Percentiles rank a stretch among this genome's conserved stretches.
Conservation (phyloP, 768 basidiomycete species). For the Calocybe cyanea region DNA sequence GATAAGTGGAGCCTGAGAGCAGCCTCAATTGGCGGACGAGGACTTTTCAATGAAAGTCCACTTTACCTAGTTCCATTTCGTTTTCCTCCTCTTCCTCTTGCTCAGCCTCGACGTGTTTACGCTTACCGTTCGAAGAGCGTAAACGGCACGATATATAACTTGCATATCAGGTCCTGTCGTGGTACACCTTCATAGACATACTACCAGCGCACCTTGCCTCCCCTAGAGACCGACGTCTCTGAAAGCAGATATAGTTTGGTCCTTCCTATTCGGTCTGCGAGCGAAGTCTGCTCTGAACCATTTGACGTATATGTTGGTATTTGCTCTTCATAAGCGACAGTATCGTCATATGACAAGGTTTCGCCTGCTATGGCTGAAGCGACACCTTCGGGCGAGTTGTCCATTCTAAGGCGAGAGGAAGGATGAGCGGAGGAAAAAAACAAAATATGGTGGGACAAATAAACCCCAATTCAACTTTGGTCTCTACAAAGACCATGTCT, state of each 20-base stretch:
- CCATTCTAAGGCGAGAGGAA: constrained; percentile 35
- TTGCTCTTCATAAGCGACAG: constrained; percentile 56
- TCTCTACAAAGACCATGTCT: constrained; percentile 28
- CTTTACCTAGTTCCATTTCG: constrained; percentile 32
- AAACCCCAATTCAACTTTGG: constrained; percentile 7
- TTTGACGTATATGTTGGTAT: constrained; percentile 30
- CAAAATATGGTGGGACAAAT: constrained; percentile 7
- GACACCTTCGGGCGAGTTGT: constrained; percentile 37
- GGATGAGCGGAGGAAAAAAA: constrained; percentile 8
- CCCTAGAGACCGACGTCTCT: constrained; percentile 56
- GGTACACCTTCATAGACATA: constrained; percentile 31
- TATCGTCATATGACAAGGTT: constrained; percentile 52
- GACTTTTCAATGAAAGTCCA: not conserved
- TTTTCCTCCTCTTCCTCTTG: constrained; percentile 28
- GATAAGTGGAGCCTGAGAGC: constrained; percentile 39
- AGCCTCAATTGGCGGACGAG: not conserved
- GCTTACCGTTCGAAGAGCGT: constrained; percentile 42
- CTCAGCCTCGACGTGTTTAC: constrained; percentile 33
- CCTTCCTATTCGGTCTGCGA: constrained; percentile 67
- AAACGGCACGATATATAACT: constrained; percentile 22
- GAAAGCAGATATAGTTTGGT: constrained; percentile 77
- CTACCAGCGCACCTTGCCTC: constrained; percentile 70
- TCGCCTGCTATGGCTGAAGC: constrained; percentile 24
- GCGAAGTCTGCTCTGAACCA: constrained; percentile 29
- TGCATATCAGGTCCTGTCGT: constrained; percentile 43